These are phyloP conservation scores for Pyrenula aspistea DNA, from an alignment of 495 filamentous ascomycete species.

Conservation along the genomic window DNA sequence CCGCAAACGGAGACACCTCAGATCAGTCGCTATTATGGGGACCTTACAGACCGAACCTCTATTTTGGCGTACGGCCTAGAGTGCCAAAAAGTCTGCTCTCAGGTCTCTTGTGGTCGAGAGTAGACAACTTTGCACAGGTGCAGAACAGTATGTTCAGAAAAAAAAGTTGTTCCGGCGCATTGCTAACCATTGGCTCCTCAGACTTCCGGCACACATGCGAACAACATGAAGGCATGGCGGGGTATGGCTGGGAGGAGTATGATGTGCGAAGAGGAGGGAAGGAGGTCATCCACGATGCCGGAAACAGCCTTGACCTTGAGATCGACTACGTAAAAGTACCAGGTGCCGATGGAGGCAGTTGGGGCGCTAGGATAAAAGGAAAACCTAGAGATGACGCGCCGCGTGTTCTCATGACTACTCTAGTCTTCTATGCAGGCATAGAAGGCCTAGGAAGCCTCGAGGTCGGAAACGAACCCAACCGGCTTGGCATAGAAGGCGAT, in stretches of 20 bases:
- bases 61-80: constrained; percentile 85
- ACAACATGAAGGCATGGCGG: constrained; percentile 85
- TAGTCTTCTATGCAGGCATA: constrained; percentile 69
- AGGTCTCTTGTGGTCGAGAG: constrained; percentile 81
- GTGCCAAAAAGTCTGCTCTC: constrained; percentile 76
- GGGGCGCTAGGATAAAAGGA: constrained; percentile 83
- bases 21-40: constrained; percentile 93
- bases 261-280: constrained; percentile 76
- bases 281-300: constrained; percentile 80
- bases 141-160: constrained; percentile 59
- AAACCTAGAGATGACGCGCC: constrained; percentile 57
- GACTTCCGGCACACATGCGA: constrained; percentile 92
- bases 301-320: constrained; percentile 77
- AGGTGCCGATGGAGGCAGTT: constrained; percentile 78
- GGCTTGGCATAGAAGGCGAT: constrained; percentile 54
- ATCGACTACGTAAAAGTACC: constrained; percentile 91
- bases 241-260: constrained; percentile 96
- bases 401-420: constrained; percentile 54
- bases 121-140: constrained; percentile 66
- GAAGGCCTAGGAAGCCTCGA: constrained; percentile 64
- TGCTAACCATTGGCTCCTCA: constrained; percentile 20
- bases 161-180: not conserved
- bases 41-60: constrained; percentile 87
- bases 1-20: constrained; percentile 35
- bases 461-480: constrained; percentile 36